Evolutionary conservation across 495 filamentous ascomycete genomes (phyloP).

Genomic region (Aspergillus biplanus): DNA sequence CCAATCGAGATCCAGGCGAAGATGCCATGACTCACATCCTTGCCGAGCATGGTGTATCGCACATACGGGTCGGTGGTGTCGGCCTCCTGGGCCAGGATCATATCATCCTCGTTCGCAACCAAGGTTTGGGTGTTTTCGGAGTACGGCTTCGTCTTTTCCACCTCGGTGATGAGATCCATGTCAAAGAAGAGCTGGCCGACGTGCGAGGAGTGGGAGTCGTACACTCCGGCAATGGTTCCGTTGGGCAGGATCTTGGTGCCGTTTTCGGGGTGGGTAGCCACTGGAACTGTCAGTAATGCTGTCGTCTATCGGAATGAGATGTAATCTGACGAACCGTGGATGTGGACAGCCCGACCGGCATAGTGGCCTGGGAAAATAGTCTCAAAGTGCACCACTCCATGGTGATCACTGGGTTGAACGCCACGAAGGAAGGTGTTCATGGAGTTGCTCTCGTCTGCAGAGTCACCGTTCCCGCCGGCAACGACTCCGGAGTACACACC

Average conservation of each 20-base stretch:
- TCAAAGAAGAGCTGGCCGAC: conserved; percentile 69
- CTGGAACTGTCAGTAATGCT: background rate
- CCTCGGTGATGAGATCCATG: conserved; percentile 50
- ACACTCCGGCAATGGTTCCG: conserved; percentile 38
- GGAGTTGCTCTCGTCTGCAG: conserved; percentile 36
- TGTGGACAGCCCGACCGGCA: conserved; percentile 41
- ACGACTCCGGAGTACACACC: conserved; percentile 63
- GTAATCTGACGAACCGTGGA: conserved; percentile 38
- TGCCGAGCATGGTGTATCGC: conserved; percentile 58
- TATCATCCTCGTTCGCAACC: conserved; percentile 57
- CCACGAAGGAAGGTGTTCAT: conserved; percentile 56
- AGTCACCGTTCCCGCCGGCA: conserved; percentile 55
- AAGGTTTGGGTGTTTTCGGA: conserved; percentile 54
- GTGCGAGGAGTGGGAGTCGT: conserved; percentile 37
- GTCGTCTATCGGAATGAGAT: too few relatives aligned
- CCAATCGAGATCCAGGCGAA: conserved; percentile 17
- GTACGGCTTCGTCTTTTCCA: conserved; percentile 57
- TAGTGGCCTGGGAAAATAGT: conserved; percentile 62
- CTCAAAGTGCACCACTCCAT: conserved; percentile 55
- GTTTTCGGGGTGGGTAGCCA: background rate
- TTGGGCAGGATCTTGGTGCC: conserved; percentile 36
- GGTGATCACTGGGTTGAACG: conserved; percentile 50
- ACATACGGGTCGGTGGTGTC: conserved; percentile 59
- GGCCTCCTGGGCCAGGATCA: conserved; percentile 40
- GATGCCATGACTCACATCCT: conserved; percentile 47